phyloP scores from a whole-genome alignment of 2,329 filamentous ascomycete genomes.

The Fusarium tjaetaba region DNA sequence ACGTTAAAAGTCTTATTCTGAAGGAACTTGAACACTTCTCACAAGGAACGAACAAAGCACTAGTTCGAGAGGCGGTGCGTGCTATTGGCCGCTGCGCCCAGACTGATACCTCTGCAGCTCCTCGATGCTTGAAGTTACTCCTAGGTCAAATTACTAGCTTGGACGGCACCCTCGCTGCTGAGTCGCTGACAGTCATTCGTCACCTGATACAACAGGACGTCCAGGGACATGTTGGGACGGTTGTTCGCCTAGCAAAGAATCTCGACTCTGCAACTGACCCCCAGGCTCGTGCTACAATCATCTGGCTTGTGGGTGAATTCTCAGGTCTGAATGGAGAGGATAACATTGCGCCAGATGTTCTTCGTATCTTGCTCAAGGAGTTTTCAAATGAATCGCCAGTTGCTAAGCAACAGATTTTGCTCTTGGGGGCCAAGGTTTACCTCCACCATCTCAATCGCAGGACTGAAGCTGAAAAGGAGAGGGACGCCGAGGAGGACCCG shows the following conservation, averaged over 20 bases:
- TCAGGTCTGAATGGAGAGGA: conserved; percentile 81
- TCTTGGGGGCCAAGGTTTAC: conserved; percentile 96
- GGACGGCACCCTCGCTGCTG: conserved; percentile 88
- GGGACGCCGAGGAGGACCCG: conserved; percentile 47
- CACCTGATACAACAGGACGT: conserved; percentile 95
- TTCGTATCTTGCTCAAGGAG: conserved; percentile 86
- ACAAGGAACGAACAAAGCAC: conserved; percentile 73
- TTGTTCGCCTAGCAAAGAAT: conserved; percentile 89
- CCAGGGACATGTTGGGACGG: conserved; percentile 80
- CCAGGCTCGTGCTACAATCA: conserved; percentile 90
- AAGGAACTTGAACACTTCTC: conserved; percentile 96
- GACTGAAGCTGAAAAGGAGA: conserved; percentile 54
- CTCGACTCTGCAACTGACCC: conserved; percentile 89
- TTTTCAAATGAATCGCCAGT: conserved; percentile 86
- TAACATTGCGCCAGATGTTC: conserved; percentile 91
- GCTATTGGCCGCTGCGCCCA: conserved; percentile 96
- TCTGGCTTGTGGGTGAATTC: conserved; percentile 98
- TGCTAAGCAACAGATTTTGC: conserved; percentile 89
- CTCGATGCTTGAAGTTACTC: conserved; percentile 83
- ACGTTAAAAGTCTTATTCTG: conserved; percentile 85
- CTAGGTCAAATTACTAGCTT: conserved; percentile 88
- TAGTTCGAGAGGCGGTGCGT: conserved; percentile 89
- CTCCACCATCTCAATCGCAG: conserved; percentile 83
- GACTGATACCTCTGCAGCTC: conserved; percentile 74
- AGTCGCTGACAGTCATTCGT: conserved; percentile 92